Base-by-base conservation (phyloP, 345 rosid species). In the Brassica rapa region DNA sequence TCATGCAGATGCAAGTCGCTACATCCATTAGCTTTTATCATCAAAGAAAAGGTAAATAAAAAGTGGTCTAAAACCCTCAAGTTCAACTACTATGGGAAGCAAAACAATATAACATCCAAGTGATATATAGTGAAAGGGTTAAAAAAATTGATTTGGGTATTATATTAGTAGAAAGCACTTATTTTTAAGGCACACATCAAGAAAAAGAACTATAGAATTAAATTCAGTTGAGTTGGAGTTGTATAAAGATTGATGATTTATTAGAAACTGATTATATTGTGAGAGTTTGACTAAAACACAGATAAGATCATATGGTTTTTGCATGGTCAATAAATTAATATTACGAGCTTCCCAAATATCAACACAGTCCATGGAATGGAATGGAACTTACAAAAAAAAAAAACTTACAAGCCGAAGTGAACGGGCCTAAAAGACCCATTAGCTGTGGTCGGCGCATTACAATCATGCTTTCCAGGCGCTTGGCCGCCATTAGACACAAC, bases 401-500 rank as follows among this genome's bases (percentile, higher is more conserved):
- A 19, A 19, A 41, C 49, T 41, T 9, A 35, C 41, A 0, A 7
- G 41, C 8, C 2, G 41, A 35, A 35, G 41, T 35, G 9, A 35
- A 35, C 41, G 3, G 41, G 41, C 8, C 49, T 41, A 41, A 41
- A 12, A 41, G 49, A 41, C 49, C 49, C 49, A 41, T 37, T 37
- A 37, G 43, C 12, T 37, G 43, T 37, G 43, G 43, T 37, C 43
- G 12, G 24, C 53, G 56, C 7, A 35, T 63, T 33, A 37, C 56
- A 65, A 10, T 14, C 66, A 14, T 37, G 21, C 8, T 24, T 59
- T 67, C 43, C 16, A 35, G 66, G 46, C 7, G 14, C 2, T 35
- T 19, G 68, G 71, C 39, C 68, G n/a, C 59, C 68, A 68, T 68
- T 76, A 60, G 79, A 59, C 66, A 46, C 53, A 35, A 29, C 33